These are phyloP conservation scores for Anaeromyces robustus DNA, from an alignment of 192 early-diverging fungal species.

Conservation along the genomic window DNA sequence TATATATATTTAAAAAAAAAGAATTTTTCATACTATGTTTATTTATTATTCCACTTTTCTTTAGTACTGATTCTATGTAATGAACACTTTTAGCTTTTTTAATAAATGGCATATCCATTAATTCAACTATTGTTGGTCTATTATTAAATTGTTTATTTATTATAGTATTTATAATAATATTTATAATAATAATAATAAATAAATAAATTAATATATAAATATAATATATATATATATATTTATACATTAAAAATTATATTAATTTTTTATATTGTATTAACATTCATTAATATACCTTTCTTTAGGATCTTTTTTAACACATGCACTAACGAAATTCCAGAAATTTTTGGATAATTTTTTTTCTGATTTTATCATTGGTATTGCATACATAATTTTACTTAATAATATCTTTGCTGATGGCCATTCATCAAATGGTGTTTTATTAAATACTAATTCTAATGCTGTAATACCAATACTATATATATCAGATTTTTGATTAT, in stretches of 20 bases:
- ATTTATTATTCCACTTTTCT: neutral
- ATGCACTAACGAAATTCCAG: neutral
- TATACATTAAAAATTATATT: too few species aligned
- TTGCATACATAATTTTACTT: neutral
- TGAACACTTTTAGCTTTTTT: neutral
- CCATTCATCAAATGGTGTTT: conserved; percentile 40
- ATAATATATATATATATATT: too few species aligned
- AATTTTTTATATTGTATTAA: too few species aligned
- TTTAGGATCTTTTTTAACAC: neutral
- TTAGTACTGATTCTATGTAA: neutral
- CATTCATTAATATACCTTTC: neutral
- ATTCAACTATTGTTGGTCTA: neutral
- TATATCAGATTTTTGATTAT: conserved; percentile 31
- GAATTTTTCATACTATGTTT: neutral
- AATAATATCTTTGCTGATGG: conserved; percentile 22
- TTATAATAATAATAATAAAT: too few species aligned
- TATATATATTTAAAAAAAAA: neutral
- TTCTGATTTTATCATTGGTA: neutral
- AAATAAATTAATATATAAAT: too few species aligned
- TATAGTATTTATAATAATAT: too few species aligned
- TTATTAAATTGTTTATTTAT: too few species aligned
- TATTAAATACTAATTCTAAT: conserved; percentile 32
- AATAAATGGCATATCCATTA: neutral
- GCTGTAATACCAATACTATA: conserved; percentile 43
- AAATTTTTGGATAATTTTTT: neutral